Percentiles rank a stretch among this genome's conserved stretches.
Conservation (phyloP, 352 stramenopile genomes). For the Phytopythium litorale region DNA sequence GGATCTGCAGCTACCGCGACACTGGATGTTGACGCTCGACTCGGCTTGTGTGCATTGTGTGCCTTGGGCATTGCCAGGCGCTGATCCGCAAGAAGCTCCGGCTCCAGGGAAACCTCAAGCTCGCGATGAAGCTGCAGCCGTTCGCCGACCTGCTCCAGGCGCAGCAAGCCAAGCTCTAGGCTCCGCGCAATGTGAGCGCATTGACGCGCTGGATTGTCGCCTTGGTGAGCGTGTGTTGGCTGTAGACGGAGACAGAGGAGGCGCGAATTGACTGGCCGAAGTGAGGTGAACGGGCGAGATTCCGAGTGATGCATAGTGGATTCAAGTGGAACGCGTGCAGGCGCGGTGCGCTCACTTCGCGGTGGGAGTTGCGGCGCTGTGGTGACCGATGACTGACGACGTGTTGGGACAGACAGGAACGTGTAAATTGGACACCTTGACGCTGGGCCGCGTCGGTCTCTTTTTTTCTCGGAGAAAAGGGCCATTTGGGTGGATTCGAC, state of each 20-base stretch:
- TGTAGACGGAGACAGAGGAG: too few species aligned
- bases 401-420: not conserved
- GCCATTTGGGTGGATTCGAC: not conserved
- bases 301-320: not conserved
- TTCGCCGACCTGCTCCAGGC: conserved; percentile 55
- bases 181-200: too few species aligned
- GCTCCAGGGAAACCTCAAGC: conserved; percentile 64
- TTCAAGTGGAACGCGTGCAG: not conserved
- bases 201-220: too few species aligned
- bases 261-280: conserved; percentile 1
- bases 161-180: conserved; percentile 25
- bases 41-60: not conserved
- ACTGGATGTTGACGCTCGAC: not conserved
- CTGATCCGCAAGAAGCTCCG: conserved; percentile 62
- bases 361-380: not conserved
- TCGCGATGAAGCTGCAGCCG: conserved; percentile 69
- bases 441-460: not conserved
- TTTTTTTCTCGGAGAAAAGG: not conserved
- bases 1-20: not conserved
- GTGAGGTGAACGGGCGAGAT: not conserved
- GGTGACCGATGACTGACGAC: not conserved
- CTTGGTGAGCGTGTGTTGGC: too few species aligned
- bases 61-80: conserved; percentile 15
- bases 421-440: not conserved
- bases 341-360: not conserved